These are phyloP conservation scores for Fusarium tupiense DNA, from an alignment of 2,329 filamentous ascomycete genomes.

Conservation along the genomic window DNA sequence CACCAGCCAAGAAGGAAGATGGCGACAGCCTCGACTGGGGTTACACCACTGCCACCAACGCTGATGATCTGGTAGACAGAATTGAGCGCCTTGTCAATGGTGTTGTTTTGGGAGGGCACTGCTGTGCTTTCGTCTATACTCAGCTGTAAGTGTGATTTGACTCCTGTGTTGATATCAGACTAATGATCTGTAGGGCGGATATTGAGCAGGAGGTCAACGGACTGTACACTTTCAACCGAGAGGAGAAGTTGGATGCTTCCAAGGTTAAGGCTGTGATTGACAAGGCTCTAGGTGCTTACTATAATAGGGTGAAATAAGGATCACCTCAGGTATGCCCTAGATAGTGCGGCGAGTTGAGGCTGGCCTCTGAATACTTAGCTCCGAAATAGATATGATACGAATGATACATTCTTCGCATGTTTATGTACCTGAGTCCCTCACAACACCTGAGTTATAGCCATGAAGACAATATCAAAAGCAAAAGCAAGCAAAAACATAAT, in stretches of 20 bases:
- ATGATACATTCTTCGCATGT: neutral
- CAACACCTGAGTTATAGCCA: fast-evolving
- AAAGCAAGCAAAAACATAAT: no score
- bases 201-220: constrained; percentile 77
- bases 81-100: constrained; percentile 68
- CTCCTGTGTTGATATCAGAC: neutral
- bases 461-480: no score
- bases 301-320: constrained; percentile 41
- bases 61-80: constrained; percentile 66
- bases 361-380: neutral
- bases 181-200: constrained; percentile 53
- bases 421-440: neutral
- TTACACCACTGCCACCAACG: constrained; percentile 71
- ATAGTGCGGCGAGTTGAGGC: neutral
- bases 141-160: constrained; percentile 61
- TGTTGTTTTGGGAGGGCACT: constrained; percentile 64
- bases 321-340: no score
- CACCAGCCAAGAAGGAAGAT: constrained; percentile 52
- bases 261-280: constrained; percentile 68
- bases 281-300: constrained; percentile 59
- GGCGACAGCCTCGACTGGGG: constrained; percentile 68
- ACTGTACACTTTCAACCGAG: constrained; percentile 69
- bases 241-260: constrained; percentile 66
- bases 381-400: neutral
- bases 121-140: constrained; percentile 73